Evolutionary conservation across 2,329 filamentous ascomycete species (phyloP).

Genomic region (Colletotrichum horii): DNA sequence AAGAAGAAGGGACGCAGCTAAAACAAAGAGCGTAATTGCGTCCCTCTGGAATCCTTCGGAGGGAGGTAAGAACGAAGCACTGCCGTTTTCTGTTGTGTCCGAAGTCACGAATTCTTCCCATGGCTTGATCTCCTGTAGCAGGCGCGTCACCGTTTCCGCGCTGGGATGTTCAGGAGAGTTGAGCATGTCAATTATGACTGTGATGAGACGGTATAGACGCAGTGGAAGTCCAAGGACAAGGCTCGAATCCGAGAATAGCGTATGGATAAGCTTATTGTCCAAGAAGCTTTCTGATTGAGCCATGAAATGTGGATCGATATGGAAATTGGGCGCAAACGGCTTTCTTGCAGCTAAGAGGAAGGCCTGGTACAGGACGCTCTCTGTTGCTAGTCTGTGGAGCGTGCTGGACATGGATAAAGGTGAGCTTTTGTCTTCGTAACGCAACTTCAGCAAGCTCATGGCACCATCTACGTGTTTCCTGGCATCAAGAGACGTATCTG

Average conservation of each 20-base stretch:
- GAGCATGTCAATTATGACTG: not conserved
- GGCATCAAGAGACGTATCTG: not conserved
- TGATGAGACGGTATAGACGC: not conserved
- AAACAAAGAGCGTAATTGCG: not conserved
- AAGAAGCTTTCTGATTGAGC: not conserved
- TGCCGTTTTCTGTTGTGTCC: fast-evolving
- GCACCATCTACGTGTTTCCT: not conserved
- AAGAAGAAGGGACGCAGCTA: not conserved
- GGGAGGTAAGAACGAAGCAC: fast-evolving
- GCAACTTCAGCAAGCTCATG: not conserved
- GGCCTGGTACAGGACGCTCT: not conserved
- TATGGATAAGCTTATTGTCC: not conserved
- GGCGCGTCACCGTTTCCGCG: fast-evolving
- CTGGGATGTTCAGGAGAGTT: not conserved
- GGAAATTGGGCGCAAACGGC: not conserved
- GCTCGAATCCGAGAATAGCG: not conserved
- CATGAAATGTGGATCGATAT: not conserved
- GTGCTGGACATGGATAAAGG: not conserved
- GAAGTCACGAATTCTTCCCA: not conserved
- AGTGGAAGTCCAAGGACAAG: not conserved
- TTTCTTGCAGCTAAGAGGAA: not conserved
- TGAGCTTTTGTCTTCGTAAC: not conserved
- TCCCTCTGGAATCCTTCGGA: not conserved
- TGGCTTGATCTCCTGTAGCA: not conserved
- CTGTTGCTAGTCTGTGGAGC: not conserved